Percentiles rank a stretch among this genome's conserved stretches.
Evolutionary conservation across 768 basidiomycete species (phyloP).

Genomic region (Lactifluus volemus): DNA sequence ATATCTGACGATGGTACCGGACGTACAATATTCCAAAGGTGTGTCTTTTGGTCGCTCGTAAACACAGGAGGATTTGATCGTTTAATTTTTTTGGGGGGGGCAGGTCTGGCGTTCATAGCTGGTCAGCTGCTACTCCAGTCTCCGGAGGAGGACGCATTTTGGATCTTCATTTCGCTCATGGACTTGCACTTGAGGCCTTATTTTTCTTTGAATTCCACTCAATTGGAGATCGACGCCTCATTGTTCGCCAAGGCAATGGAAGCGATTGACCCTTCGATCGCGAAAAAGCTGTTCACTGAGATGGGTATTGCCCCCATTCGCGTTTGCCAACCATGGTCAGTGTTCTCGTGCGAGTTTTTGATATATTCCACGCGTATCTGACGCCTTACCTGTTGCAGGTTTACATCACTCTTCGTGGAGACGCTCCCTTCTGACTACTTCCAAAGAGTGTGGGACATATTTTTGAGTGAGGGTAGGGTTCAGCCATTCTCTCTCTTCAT

Average conservation of each 20-base stretch:
- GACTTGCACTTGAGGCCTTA: constrained; percentile 74
- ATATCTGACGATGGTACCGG: constrained; percentile 80
- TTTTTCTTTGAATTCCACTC: constrained; percentile 50
- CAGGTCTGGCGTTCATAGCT: constrained; percentile 62
- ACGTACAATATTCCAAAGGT: constrained; percentile 64
- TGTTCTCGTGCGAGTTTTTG: background rate
- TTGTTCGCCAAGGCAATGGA: constrained; percentile 69
- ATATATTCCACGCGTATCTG: background rate
- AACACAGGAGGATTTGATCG: background rate
- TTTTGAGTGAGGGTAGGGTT: constrained; percentile 64
- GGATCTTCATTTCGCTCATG: constrained; percentile 86
- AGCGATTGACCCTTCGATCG: constrained; percentile 43
- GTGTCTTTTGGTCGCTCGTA: constrained; percentile 12
- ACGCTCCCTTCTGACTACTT: constrained; percentile 56
- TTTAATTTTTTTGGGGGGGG: background rate
- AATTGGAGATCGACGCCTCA: constrained; percentile 69
- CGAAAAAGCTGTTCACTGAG: constrained; percentile 59
- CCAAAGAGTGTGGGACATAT: constrained; percentile 75
- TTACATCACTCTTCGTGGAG: constrained; percentile 62
- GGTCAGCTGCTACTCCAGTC: constrained; percentile 66
- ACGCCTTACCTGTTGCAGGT: constrained; percentile 36
- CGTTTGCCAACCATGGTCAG: constrained; percentile 60
- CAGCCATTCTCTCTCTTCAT: background rate
- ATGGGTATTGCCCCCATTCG: constrained; percentile 48
- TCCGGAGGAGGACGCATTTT: constrained; percentile 85